These are phyloP conservation scores for Mucor racemosus DNA, from an alignment of 371 early-diverging fungal species.

Conservation along the genomic window DNA sequence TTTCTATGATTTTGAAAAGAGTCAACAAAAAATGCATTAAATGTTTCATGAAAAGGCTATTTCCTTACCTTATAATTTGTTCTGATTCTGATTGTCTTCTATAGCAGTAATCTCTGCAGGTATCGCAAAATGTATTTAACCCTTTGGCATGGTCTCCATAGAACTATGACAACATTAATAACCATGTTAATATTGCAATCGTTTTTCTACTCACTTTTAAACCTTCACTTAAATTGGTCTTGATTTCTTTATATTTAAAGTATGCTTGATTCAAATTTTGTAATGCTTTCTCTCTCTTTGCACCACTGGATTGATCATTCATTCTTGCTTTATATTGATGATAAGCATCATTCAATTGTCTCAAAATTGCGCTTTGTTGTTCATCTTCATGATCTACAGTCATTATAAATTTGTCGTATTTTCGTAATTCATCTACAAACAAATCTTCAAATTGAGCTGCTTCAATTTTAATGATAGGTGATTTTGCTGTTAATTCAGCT, in stretches of 20 bases:
- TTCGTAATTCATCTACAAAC: conserved; percentile 70
- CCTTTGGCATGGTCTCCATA: conserved; percentile 71
- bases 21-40: not conserved
- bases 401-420: conserved; percentile 71
- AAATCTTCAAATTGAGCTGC: conserved; percentile 82
- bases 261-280: conserved; percentile 73
- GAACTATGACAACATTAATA: conserved; percentile 51
- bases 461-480: conserved; percentile 74
- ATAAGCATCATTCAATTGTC: conserved; percentile 65
- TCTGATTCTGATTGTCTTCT: conserved; percentile 69
- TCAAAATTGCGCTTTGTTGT: conserved; percentile 64
- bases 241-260: conserved; percentile 68
- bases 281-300: conserved; percentile 69
- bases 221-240: conserved; percentile 72
- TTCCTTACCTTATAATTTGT: conserved; percentile 25
- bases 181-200: not conserved
- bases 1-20: conserved; percentile 4
- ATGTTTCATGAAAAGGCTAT: too few relatives aligned
- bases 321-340: conserved; percentile 62
- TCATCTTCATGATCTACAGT: conserved; percentile 61
- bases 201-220: conserved; percentile 37
- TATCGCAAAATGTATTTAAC: conserved; percentile 58
- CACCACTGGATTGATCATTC: conserved; percentile 52
- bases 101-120: conserved; percentile 70
- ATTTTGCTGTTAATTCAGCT: conserved; percentile 54